Percentiles rank a stretch among this genome's conserved stretches.
These are phyloP conservation scores for Rhizopus arrhizus DNA, from an alignment of 371 early-diverging fungal genomes.

Conservation along the genomic window DNA sequence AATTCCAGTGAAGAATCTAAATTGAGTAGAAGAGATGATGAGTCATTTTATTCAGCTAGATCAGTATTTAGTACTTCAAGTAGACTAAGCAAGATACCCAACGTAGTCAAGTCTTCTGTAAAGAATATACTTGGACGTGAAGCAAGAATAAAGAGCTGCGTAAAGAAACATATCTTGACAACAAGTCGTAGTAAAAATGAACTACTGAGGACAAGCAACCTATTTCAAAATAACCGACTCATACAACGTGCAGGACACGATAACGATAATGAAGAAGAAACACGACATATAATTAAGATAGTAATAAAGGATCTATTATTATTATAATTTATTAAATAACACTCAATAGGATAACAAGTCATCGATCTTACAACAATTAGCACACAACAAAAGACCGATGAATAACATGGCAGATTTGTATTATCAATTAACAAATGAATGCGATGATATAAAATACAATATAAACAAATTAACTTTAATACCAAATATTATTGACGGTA, in stretches of 20 bases:
- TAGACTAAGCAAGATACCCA: slow-evolving; percentile 39
- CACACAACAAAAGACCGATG: slow-evolving; percentile 16
- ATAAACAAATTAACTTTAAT: slow-evolving; percentile 17
- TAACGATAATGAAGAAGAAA: too few species aligned
- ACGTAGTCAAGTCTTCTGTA: slow-evolving; percentile 44
- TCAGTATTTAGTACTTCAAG: slow-evolving; percentile 50
- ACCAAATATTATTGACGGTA: slow-evolving; percentile 46
- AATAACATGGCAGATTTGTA: slow-evolving; percentile 13
- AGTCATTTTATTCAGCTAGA: slow-evolving; percentile 43
- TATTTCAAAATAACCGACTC: too few species aligned
- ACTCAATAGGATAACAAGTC: slow-evolving; percentile 20
- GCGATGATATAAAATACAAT: slow-evolving; percentile 19
- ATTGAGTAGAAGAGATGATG: slow-evolving; percentile 23
- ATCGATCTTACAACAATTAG: slow-evolving; percentile 36
- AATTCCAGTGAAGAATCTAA: not conserved
- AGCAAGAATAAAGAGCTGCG: too few species aligned
- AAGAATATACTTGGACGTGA: slow-evolving; percentile 31
- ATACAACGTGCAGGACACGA: too few species aligned
- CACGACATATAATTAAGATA: too few species aligned
- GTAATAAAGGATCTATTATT: not conserved
- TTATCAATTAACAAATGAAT: slow-evolving; percentile 35
- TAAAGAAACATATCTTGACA: not conserved
- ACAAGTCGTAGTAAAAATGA: too few species aligned
- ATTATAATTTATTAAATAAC: not conserved
- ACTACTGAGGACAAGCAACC: too few species aligned